Conservation (phyloP, 176 grass and related monocot species). For the Saccharum officinarum region DNA sequence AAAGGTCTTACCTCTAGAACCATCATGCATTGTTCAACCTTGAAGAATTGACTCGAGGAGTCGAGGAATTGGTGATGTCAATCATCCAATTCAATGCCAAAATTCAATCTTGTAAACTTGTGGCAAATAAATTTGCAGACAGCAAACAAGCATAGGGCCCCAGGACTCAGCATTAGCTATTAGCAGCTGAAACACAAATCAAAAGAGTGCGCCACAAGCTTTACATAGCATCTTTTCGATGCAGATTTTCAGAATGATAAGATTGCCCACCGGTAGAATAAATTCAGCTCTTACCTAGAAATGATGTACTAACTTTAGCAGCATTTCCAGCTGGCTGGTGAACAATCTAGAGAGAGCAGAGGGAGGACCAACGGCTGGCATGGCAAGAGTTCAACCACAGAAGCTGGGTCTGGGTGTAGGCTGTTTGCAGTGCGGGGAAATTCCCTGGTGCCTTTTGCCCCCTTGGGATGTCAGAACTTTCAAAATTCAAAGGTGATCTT, state of each 20-base stretch:
- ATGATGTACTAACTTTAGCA: constrained; percentile 24
- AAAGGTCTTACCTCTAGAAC: background rate
- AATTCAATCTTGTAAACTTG: background rate
- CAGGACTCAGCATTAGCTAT: background rate
- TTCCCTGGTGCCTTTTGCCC: constrained; percentile 38
- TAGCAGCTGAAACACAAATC: background rate
- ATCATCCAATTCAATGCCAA: background rate
- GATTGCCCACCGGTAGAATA: constrained; percentile 43
- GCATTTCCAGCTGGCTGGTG: constrained; percentile 14
- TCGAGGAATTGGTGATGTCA: background rate
- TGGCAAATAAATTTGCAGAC: background rate
- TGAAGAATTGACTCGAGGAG: background rate
- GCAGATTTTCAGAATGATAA: constrained; percentile 39
- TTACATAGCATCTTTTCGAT: constrained; percentile 28
- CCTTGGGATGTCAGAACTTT: constrained; percentile 29
- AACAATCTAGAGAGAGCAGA: constrained; percentile 29
- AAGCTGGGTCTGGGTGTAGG: constrained; percentile 46
- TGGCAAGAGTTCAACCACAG: constrained; percentile 20
- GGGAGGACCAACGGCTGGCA: constrained; percentile 3
- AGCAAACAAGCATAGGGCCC: background rate
- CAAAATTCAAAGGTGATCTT: constrained; percentile 33
- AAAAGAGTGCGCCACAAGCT: constrained; percentile 7
- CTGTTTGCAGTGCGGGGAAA: constrained; percentile 43
- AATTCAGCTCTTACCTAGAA: constrained; percentile 45
- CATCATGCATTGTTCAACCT: background rate